Percentiles rank a stretch among this genome's conserved stretches.
Evolutionary conservation across 106 monocot species (phyloP).

Genomic region (Phalaenopsis equestris): DNA sequence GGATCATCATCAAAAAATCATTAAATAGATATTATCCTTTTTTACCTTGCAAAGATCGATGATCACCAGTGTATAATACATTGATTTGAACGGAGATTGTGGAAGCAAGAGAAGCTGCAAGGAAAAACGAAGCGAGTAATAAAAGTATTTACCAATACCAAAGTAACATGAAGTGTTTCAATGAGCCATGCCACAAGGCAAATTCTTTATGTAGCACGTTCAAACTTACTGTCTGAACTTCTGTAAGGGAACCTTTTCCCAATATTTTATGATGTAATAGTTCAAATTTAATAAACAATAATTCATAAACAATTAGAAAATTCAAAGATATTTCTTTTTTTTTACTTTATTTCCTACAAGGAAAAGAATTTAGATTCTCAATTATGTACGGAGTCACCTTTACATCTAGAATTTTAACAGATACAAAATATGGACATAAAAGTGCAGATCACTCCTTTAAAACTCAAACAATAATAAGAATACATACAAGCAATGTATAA

Average conservation of each 20-base stretch:
- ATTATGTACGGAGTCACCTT: background rate
- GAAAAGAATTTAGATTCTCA: background rate
- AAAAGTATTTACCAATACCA: background rate
- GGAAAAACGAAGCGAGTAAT: conserved; percentile 10
- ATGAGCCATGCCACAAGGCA: background rate
- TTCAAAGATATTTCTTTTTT: background rate
- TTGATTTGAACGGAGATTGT: conserved; percentile 73
- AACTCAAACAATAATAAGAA: background rate
- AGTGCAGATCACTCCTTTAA: background rate
- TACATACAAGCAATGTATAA: background rate
- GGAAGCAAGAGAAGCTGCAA: conserved; percentile 82
- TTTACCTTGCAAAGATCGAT: conserved; percentile 97
- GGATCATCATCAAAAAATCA: background rate
- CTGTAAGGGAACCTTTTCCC: background rate
- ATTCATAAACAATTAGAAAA: background rate
- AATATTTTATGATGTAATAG: background rate
- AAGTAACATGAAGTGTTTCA: background rate
- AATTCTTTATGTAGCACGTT: background rate
- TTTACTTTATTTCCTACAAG: background rate
- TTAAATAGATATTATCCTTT: background rate
- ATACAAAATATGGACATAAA: background rate
- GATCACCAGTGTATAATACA: conserved; percentile 90
- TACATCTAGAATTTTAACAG: background rate
- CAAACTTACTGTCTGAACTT: background rate
- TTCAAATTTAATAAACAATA: background rate